Base-by-base conservation (phyloP, 345 rosid species). In the Balakata baccata region DNA sequence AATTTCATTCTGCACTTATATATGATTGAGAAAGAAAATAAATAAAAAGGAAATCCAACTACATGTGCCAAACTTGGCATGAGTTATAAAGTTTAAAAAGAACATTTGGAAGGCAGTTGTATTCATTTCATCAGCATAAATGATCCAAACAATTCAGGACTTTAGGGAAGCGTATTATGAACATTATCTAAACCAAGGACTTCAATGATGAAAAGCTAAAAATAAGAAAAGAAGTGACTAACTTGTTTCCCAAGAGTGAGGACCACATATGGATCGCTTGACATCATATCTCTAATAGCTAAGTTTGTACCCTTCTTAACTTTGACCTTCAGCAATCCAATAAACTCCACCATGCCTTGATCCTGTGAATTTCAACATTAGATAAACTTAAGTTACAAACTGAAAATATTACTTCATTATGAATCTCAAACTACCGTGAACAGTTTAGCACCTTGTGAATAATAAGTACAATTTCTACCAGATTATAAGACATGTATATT, bases 241-340 rank as follows among this genome's bases (percentile, higher is more conserved):
- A 93, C 99, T 97, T 95, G 93, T 74, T 87, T 85, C 61, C 97
- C 98, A 14, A 96, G 92, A 71, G 71, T 75, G 80, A 96, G 84
- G 75, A 90, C 81, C 65, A 96, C 96, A 75, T 93, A 93, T 0
- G 98, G 97, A 85, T 96, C 99, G 66, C 99, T 96, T 60, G 99
- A 78, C 87, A 88, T 84, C 96, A 90, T 91, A 83, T 96, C 99
- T 85, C 97, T 86, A 69, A 96, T 37, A 16, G 97, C 97, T 81
- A 96, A 79, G 81, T 88, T 89, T 70, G 78, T 82, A 64, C 99
- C 99, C 63, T 87, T 89, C 72, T 84, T 79, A 66, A 93, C 82
- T 75, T 77, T 91, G 64, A 91, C 83, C 86, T 89, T 96, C 88
- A 96, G 77, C 73, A 87, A 74, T 75, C 99, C 99, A 58, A 95